These are phyloP conservation scores for Gossypium turneri DNA, from an alignment of 345 rosid species.

Conservation along the genomic window DNA sequence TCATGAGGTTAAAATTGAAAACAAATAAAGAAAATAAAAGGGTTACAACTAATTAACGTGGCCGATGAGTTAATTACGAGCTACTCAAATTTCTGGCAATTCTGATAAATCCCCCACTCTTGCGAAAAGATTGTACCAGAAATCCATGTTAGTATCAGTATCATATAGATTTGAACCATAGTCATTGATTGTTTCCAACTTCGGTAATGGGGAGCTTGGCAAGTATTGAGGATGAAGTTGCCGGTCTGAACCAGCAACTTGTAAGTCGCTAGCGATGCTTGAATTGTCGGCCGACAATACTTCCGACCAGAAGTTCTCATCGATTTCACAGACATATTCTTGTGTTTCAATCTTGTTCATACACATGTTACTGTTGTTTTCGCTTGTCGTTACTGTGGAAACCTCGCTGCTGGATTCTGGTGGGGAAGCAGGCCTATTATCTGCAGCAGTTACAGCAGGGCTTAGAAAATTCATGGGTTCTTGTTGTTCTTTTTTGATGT, in stretches of 20 bases:
- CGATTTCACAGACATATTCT: slow-evolving; percentile 21
- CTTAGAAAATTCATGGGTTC: slow-evolving; percentile 8
- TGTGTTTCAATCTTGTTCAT: slow-evolving; percentile 8
- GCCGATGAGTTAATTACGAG: neutral
- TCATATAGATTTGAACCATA: slow-evolving; percentile 30
- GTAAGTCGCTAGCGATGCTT: slow-evolving; percentile 4
- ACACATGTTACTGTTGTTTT: neutral
- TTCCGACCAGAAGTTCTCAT: slow-evolving; percentile 42
- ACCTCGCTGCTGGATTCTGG: slow-evolving; percentile 30
- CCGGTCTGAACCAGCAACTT: neutral
- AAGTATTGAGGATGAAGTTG: slow-evolving; percentile 10
- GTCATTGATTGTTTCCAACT: slow-evolving; percentile 11
- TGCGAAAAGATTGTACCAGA: slow-evolving; percentile 49
- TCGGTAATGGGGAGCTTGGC: slow-evolving; percentile 12
- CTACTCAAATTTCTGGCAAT: slow-evolving; percentile 32
- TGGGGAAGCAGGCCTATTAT: slow-evolving; percentile 13
- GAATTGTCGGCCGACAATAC: slow-evolving; percentile 35
- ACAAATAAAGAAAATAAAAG: neutral
- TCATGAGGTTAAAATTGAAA: neutral
- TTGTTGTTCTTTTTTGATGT: neutral
- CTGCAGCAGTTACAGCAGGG: neutral
- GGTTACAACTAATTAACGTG: neutral
- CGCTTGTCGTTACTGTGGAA: slow-evolving; percentile 24
- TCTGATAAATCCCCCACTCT: slow-evolving; percentile 39
- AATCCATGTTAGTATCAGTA: slow-evolving; percentile 32